phyloP scores from a whole-genome alignment of 768 basidiomycete species.

The Termitomyces sp. region DNA sequence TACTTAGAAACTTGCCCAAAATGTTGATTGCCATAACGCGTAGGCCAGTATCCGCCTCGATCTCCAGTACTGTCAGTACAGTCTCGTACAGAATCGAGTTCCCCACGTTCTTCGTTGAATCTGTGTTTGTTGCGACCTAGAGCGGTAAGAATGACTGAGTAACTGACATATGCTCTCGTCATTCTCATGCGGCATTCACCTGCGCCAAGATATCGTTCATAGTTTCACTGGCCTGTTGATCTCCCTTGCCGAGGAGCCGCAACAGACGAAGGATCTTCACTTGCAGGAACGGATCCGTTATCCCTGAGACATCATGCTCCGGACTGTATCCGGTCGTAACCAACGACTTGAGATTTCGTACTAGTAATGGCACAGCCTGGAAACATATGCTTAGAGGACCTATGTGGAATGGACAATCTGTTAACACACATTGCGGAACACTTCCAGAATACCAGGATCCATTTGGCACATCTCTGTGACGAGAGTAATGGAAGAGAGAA shows the following conservation, averaged over 20 bases:
- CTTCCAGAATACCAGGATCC: conserved; percentile 66
- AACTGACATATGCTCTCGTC: neutral
- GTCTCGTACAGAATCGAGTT: conserved; percentile 98
- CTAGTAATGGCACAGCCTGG: conserved; percentile 88
- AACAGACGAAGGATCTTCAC: conserved; percentile 89
- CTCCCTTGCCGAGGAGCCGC: conserved; percentile 81
- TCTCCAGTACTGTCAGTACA: conserved; percentile 92
- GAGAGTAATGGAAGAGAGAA: conserved; percentile 90
- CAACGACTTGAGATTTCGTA: conserved; percentile 90
- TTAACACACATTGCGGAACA: conserved; percentile 79
- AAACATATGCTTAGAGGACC: neutral
- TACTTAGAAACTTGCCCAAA: conserved; percentile 94
- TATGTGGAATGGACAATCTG: neutral
- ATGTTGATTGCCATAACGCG: conserved; percentile 99
- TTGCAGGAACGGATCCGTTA: conserved; percentile 94
- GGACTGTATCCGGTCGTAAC: conserved; percentile 97
- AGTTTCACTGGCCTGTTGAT: conserved; percentile 81
- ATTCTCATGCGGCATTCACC: conserved; percentile 30
- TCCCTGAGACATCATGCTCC: conserved; percentile 98
- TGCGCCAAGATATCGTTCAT: conserved; percentile 99
- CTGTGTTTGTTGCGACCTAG: conserved; percentile 98
- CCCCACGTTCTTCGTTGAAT: conserved; percentile 95
- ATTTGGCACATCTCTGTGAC: conserved; percentile 91
- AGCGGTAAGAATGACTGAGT: neutral
- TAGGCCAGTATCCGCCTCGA: conserved; percentile 92